Evolutionary conservation across 805 yeast species (phyloP).

Genomic region (Saccharomycopsis amapae): DNA sequence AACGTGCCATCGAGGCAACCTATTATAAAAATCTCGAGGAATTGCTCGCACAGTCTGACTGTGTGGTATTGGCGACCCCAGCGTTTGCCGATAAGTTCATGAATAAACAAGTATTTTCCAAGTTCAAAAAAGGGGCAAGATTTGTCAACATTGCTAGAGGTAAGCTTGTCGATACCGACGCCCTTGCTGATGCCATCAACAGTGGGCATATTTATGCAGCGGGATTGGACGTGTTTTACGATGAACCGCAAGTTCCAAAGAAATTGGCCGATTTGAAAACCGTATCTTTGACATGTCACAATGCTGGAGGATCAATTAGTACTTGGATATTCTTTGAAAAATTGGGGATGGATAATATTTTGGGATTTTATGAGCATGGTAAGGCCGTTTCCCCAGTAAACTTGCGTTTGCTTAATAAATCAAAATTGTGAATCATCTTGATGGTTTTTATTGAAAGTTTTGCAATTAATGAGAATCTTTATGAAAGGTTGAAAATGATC

Average conservation of each 20-base stretch:
- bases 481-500: no score
- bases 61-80: conserved; percentile 24
- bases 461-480: no score
- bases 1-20: conserved; percentile 14
- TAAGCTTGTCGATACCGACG: conserved; percentile 63
- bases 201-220: conserved; percentile 60
- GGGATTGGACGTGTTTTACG: conserved; percentile 71
- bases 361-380: conserved; percentile 1
- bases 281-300: conserved; percentile 26
- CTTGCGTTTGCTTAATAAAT: conserved; percentile 4
- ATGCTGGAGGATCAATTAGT: conserved; percentile 16
- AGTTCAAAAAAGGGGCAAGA: conserved; percentile 19
- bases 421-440: conserved; percentile 4
- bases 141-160: conserved; percentile 80
- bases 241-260: conserved; percentile 57
- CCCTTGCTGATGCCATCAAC: conserved; percentile 47
- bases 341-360: conserved; percentile 20
- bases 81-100: conserved; percentile 20
- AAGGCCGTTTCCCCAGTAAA: conserved; percentile 18
- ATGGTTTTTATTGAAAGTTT: not conserved
- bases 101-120: conserved; percentile 53
- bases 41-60: conserved; percentile 27
- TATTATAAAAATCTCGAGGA: conserved; percentile 26
- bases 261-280: conserved; percentile 44
- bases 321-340: conserved; percentile 17